Evolutionary conservation across 805 yeast species (phyloP).

Genomic region (Blastobotrys peoriensis): DNA sequence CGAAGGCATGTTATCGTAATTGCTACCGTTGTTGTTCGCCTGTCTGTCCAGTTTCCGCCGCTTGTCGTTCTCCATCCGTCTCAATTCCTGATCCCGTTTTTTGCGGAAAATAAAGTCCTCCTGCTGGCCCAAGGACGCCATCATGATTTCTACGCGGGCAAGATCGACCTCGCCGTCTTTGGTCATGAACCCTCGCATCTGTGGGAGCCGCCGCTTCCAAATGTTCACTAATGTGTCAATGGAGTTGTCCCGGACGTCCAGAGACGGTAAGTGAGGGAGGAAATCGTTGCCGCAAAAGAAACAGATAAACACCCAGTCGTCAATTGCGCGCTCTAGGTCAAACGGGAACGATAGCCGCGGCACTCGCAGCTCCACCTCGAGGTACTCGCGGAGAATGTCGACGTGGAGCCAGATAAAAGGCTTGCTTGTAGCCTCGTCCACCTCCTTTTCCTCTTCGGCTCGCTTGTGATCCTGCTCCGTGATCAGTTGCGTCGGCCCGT

Average conservation of each 20-base stretch:
- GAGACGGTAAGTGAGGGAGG: slow-evolving; percentile 89
- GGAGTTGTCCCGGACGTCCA: slow-evolving; percentile 92
- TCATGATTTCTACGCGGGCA: slow-evolving; percentile 65
- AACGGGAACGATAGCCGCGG: slow-evolving; percentile 66
- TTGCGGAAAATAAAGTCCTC: slow-evolving; percentile 75
- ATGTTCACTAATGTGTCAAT: slow-evolving; percentile 72
- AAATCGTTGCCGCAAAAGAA: slow-evolving; percentile 98
- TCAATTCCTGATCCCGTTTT: slow-evolving; percentile 60
- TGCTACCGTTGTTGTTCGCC: slow-evolving; percentile 10
- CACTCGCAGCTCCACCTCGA: slow-evolving; percentile 71
- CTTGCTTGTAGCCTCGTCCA: slow-evolving; percentile 42
- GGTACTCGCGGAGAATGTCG: slow-evolving; percentile 78
- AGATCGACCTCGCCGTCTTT: slow-evolving; percentile 82
- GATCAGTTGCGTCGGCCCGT: slow-evolving; percentile 38
- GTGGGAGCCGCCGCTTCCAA: slow-evolving; percentile 73
- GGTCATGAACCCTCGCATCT: slow-evolving; percentile 71
- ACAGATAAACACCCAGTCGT: slow-evolving; percentile 98
- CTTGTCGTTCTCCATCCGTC: slow-evolving; percentile 60
- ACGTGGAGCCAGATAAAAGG: slow-evolving; percentile 95
- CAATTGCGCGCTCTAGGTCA: slow-evolving; percentile 92
- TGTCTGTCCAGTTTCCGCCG: slow-evolving; percentile 44
- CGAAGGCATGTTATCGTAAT: neutral
- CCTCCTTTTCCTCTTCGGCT: slow-evolving; percentile 31
- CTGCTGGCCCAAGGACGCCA: slow-evolving; percentile 57
- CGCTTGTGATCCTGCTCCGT: slow-evolving; percentile 50